Conservation (phyloP, 768 basidiomycete genomes). For the Boletus reticuloceps region DNA sequence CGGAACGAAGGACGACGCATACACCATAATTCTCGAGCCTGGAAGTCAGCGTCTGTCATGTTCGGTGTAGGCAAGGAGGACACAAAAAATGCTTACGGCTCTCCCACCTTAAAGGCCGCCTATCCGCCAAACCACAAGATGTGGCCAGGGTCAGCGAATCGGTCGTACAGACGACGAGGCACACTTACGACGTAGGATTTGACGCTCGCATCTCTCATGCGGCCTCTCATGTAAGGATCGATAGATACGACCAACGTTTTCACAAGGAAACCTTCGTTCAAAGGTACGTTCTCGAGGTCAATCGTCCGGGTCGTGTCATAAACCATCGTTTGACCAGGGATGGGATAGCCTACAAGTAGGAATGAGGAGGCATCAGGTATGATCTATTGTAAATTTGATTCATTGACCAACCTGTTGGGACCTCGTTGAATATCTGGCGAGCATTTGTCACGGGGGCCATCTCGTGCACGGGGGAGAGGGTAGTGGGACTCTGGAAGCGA, state of each 20-base stretch:
- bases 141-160: neutral
- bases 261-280: constrained; percentile 3
- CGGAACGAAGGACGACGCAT: neutral
- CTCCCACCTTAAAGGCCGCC: neutral
- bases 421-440: neutral
- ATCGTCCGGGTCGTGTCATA: constrained; percentile 2
- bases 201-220: neutral
- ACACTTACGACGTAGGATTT: neutral
- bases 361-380: neutral
- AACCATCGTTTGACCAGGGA: constrained; percentile 1
- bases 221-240: constrained; percentile 1
- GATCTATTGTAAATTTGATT: neutral
- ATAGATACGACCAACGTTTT: constrained; percentile 2
- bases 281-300: neutral
- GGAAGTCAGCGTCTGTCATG: neutral
- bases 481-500: neutral
- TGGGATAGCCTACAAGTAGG: neutral
- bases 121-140: neutral
- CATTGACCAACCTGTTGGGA: neutral
- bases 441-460: constrained; percentile 2
- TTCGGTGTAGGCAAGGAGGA: neutral
- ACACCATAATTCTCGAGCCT: neutral
- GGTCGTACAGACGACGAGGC: neutral
- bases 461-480: too few relatives aligned
- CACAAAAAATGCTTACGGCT: neutral